A percentile compares a stretch with the other conserved stretches of the same genome.
Evolutionary conservation across 352 stramenopile genomes (phyloP).

Genomic region (Phytopythium chamaehyphon): DNA sequence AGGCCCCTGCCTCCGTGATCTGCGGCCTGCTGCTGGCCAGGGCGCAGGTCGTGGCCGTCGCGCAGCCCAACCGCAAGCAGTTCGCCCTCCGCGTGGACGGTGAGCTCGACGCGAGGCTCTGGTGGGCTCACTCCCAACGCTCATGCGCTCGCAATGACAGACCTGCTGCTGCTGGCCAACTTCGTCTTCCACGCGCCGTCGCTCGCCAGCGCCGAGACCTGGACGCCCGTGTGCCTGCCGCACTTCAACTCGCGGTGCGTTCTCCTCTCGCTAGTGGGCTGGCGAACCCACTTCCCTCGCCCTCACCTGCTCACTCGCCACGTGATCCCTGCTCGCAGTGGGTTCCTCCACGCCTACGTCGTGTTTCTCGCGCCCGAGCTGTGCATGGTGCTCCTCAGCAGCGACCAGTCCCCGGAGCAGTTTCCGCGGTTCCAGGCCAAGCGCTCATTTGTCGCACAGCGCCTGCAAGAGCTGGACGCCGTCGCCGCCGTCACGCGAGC

Average conservation of each 20-base stretch:
- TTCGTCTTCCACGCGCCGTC: conserved; percentile 73
- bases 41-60: conserved; percentile 48
- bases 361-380: conserved; percentile 57
- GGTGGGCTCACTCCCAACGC: too few relatives aligned
- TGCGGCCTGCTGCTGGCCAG: conserved; percentile 49
- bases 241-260: conserved; percentile 59
- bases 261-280: neutral
- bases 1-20: conserved; percentile 44
- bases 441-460: conserved; percentile 34
- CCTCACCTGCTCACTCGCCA: neutral
- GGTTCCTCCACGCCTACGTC: conserved; percentile 73
- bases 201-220: conserved; percentile 59
- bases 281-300: too few relatives aligned
- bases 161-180: conserved; percentile 61
- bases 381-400: conserved; percentile 63
- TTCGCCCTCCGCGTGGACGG: conserved; percentile 63
- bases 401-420: conserved; percentile 55
- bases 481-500: conserved; percentile 39
- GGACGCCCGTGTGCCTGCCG: conserved; percentile 64
- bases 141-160: conserved; percentile 28
- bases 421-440: conserved; percentile 73
- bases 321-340: conserved; percentile 18
- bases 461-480: conserved; percentile 30
- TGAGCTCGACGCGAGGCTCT: conserved; percentile 7
- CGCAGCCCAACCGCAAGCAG: conserved; percentile 56